Conservation (phyloP, 768 basidiomycete species). For the Trametes punicea region DNA sequence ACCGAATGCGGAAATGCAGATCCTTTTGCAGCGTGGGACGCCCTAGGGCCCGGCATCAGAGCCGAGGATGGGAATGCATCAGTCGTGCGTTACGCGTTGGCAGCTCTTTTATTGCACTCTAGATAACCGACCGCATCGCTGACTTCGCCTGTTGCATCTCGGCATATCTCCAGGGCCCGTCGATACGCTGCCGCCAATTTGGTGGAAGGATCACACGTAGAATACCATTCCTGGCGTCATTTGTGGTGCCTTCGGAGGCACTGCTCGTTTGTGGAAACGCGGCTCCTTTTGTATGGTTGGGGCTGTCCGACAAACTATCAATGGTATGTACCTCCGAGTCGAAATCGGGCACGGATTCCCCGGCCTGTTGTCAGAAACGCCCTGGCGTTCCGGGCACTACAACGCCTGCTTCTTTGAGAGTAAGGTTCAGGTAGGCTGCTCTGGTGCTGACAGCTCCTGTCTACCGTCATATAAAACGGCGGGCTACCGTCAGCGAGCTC, state of each 20-base stretch:
- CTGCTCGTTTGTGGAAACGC: slow-evolving; percentile 12
- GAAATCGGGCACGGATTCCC: slow-evolving; percentile 15
- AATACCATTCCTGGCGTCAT: background rate
- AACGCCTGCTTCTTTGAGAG: slow-evolving; percentile 11
- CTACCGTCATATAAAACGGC: slow-evolving; percentile 9
- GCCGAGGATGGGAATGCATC: background rate
- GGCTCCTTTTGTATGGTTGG: slow-evolving; percentile 14
- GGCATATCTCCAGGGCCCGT: background rate
- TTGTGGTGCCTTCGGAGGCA: slow-evolving; percentile 16
- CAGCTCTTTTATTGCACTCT: background rate
- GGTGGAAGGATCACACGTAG: background rate
- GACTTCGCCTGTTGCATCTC: background rate
- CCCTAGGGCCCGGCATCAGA: slow-evolving; percentile 1
- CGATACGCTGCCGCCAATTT: background rate
- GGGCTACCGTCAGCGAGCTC: background rate
- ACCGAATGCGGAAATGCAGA: slow-evolving; percentile 1
- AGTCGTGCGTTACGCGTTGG: background rate
- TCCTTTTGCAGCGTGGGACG: slow-evolving; percentile 4
- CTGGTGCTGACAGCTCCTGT: slow-evolving; percentile 16
- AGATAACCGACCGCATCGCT: background rate
- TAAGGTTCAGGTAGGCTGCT: slow-evolving; percentile 9
- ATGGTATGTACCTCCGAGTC: slow-evolving; percentile 11
- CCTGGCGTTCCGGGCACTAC: background rate
- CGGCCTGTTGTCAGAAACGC: slow-evolving; percentile 17
- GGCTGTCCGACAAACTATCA: slow-evolving; percentile 19